These are phyloP conservation scores for Malassezia restricta DNA, from an alignment of 1,284 basidiomycete genomes.

Conservation along the genomic window DNA sequence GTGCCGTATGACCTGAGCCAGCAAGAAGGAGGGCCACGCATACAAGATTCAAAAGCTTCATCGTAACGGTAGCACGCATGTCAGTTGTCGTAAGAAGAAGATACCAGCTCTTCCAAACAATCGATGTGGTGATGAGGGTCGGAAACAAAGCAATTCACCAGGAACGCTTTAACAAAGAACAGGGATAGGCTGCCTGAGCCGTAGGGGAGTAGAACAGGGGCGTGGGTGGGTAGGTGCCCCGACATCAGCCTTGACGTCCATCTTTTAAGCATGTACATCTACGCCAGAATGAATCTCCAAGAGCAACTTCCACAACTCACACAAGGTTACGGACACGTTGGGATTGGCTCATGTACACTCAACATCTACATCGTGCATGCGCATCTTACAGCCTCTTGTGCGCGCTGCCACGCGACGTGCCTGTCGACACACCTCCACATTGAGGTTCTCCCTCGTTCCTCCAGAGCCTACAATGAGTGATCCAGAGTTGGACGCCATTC, in stretches of 20 bases:
- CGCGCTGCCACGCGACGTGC: not conserved
- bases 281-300: not conserved
- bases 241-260: not conserved
- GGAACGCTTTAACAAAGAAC: slow-evolving; percentile 8
- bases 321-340: not conserved
- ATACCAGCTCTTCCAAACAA: slow-evolving; percentile 14
- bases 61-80: not conserved
- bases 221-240: not conserved
- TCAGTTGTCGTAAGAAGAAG: not conserved
- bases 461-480: slow-evolving; percentile 30
- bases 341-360: not conserved
- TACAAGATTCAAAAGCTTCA: not conserved
- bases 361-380: not conserved
- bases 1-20: too few species aligned
- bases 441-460: not conserved
- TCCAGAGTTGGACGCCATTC: slow-evolving; percentile 44
- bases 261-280: not conserved
- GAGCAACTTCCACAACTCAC: not conserved
- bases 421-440: not conserved
- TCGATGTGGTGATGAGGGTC: not conserved
- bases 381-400: not conserved
- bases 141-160: slow-evolving; percentile 10
- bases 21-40: not conserved
- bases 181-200: slow-evolving; percentile 13
- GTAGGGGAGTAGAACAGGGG: not conserved